Evolutionary conservation across 192 early-diverging fungal genomes (phyloP).

Genomic region (Obelidium mucronatum): DNA sequence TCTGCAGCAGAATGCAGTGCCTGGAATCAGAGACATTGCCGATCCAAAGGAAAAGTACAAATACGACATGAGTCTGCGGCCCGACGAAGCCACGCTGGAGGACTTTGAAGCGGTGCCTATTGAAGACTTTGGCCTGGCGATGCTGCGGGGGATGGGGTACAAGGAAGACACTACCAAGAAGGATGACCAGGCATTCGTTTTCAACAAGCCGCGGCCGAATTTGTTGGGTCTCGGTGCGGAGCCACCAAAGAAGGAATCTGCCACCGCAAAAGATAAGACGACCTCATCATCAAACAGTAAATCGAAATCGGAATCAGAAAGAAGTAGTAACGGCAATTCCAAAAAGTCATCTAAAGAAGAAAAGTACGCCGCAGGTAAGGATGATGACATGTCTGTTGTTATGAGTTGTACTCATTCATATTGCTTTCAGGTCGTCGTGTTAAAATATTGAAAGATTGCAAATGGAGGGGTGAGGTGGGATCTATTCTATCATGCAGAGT

Average conservation of each 20-base stretch:
- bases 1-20: slow-evolving; percentile 54
- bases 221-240: slow-evolving; percentile 87
- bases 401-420: no score
- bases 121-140: slow-evolving; percentile 86
- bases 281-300: no score
- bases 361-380: no score
- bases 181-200: slow-evolving; percentile 10
- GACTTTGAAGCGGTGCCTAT: slow-evolving; percentile 87
- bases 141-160: slow-evolving; percentile 94
- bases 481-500: slow-evolving; percentile 1
- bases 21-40: slow-evolving; percentile 44
- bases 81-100: slow-evolving; percentile 67
- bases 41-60: slow-evolving; percentile 68
- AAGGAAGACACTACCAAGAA: slow-evolving; percentile 62
- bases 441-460: slow-evolving; percentile 6
- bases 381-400: no score
- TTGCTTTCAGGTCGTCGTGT: no score
- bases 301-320: no score
- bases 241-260: slow-evolving; percentile 54
- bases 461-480: neutral
- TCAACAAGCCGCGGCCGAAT: slow-evolving; percentile 67
- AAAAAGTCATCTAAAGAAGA: no score
- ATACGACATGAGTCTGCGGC: slow-evolving; percentile 66
- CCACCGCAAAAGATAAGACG: no score
- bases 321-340: no score